phyloP scores from a whole-genome alignment of 2,329 filamentous ascomycete genomes.

The Sclerotinia sclerotiorum region DNA sequence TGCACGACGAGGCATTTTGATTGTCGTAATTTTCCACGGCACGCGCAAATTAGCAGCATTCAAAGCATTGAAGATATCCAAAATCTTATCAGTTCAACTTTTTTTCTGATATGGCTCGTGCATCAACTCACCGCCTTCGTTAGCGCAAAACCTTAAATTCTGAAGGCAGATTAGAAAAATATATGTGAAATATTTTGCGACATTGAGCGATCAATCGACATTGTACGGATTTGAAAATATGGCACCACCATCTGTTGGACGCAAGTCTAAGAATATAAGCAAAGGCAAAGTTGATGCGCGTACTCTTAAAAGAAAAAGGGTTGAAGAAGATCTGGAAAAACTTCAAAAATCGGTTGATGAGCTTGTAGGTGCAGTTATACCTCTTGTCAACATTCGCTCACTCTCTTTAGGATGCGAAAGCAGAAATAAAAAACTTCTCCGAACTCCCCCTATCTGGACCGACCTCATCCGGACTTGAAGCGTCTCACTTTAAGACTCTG shows the following conservation, averaged over 20 bases:
- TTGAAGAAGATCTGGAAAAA: slow-evolving; percentile 38
- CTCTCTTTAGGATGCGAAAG: slow-evolving; percentile 37
- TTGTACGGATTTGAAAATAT: slow-evolving; percentile 28
- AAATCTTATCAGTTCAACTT: slow-evolving; percentile 27
- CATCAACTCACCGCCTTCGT: slow-evolving; percentile 10
- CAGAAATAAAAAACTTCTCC: slow-evolving; percentile 62
- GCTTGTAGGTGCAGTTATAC: slow-evolving; percentile 33
- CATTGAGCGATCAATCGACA: slow-evolving; percentile 2
- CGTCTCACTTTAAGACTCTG: slow-evolving; percentile 83
- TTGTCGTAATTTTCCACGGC: slow-evolving; percentile 22
- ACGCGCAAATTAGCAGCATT: slow-evolving; percentile 13
- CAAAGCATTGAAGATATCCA: slow-evolving; percentile 10
- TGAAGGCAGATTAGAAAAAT: slow-evolving; percentile 22
- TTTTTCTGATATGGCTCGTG: slow-evolving; percentile 22
- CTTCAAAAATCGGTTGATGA: slow-evolving; percentile 38
- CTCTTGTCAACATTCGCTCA: slow-evolving; percentile 25
- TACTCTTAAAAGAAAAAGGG: slow-evolving; percentile 40
- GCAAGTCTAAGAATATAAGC: slow-evolving; percentile 30
- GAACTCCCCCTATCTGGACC: slow-evolving; percentile 83
- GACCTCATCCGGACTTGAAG: slow-evolving; percentile 75
- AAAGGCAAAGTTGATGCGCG: slow-evolving; percentile 31
- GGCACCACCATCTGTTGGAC: slow-evolving; percentile 32
- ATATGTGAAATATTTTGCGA: slow-evolving; percentile 19
- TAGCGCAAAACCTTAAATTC: slow-evolving; percentile 27
- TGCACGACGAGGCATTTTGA: slow-evolving; percentile 67